Evolutionary conservation across 2,329 filamentous ascomycete genomes (phyloP), one percentile per base, ranked within the genome.

Genomic region (Colletotrichum truncatum): DNA sequence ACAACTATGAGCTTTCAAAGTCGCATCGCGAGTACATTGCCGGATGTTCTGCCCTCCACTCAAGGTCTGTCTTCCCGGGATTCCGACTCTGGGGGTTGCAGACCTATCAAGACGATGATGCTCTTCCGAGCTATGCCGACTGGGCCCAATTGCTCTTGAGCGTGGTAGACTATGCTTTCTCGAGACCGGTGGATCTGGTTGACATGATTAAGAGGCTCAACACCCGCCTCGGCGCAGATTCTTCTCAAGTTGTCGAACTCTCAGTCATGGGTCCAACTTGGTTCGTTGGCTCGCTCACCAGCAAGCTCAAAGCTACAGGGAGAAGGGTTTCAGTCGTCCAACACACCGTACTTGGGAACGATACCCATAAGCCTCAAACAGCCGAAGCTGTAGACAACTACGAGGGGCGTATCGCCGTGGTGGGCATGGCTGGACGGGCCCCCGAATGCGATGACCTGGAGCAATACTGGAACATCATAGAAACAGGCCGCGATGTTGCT

Each of bases 1-100:
- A 55, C 52, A 55, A 55, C 52, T 39, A 55, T 16, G 52, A 55
- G 36, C 36, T 55, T 32, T 43, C 52, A 30, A n/a, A 43, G 36
- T 55, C 52, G 21, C 36, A 55, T 55, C 52, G 52, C 36, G 36
- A 25, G 10, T 55, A 55, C n/a, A 43, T 55, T 43, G 52, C 36
- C 16, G 52, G 52, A 38, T 0, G 4, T 6, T 53, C 49, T 0
- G 2, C 21, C 0, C 32, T 53, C 0, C 49, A 53, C 16, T 38
- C 49, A 0, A 25, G 5, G 2, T 21, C 14, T 11, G 14, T 53
- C 3, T 14, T 36, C 8, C 21, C 49, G 8, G 49, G 30, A 16
- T 53, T 26, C 4, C 49, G 32, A 26, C 1, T 53, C 32, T 53
- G 49, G 49, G 49, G 49, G 1, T 30, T 53, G 16, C 49, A 23